A percentile compares a stretch with the other conserved stretches of the same genome.
phyloP scores from a whole-genome alignment of 345 rosid species.

The Salix suchowensis region DNA sequence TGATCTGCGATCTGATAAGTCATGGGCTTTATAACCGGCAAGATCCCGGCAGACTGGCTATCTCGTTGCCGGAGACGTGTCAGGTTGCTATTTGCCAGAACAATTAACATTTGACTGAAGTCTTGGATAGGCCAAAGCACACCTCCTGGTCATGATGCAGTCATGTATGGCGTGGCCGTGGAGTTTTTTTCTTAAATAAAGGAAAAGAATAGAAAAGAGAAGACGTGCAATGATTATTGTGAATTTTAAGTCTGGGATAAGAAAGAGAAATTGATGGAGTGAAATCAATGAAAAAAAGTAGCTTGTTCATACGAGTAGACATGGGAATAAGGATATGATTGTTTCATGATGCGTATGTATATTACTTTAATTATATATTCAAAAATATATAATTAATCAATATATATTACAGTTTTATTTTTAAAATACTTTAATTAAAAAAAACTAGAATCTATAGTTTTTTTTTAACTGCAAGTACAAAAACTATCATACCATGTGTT shows the following conservation, averaged over 20 bases:
- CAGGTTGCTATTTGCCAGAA: neutral
- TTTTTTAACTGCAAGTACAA: too few relatives aligned
- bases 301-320: neutral
- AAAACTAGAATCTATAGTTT: too few relatives aligned
- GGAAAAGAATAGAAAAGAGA: neutral
- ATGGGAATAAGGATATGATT: neutral
- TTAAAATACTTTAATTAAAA: too few relatives aligned
- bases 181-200: neutral
- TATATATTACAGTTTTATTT: too few relatives aligned
- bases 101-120: neutral
- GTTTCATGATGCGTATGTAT: too few relatives aligned
- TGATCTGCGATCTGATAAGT: neutral
- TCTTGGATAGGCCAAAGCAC: slow-evolving; percentile 7
- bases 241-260: neutral
- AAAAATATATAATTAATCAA: too few relatives aligned
- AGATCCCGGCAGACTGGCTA: neutral
- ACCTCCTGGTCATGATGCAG: slow-evolving; percentile 17
- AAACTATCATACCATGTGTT: too few relatives aligned
- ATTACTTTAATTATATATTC: too few relatives aligned
- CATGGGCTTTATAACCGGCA: neutral
- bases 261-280: neutral
- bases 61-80: neutral
- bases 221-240: neutral
- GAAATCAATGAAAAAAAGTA: neutral
- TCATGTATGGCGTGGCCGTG: slow-evolving; percentile 6